A percentile compares a stretch with the other conserved stretches of the same genome.
Evolutionary conservation across 2,329 filamentous ascomycete genomes (phyloP).

Genomic region (Bipolaris sorokiniana): DNA sequence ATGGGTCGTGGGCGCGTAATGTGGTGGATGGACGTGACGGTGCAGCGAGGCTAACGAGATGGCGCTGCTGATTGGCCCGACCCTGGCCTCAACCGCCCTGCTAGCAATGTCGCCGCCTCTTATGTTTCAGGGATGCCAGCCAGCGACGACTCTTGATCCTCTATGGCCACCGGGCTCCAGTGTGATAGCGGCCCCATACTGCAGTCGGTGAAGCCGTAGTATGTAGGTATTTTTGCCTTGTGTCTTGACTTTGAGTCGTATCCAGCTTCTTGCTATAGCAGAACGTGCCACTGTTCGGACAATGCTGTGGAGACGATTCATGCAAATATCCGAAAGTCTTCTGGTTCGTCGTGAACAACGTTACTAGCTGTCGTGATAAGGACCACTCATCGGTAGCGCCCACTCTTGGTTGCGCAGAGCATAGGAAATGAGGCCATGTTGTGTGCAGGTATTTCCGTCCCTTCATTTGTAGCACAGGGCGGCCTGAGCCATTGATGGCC

Average conservation of each 20-base stretch:
- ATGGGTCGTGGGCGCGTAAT: slow-evolving; percentile 40
- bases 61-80: slow-evolving; percentile 32
- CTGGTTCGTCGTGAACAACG: background rate
- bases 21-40: slow-evolving; percentile 39
- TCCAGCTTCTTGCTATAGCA: background rate
- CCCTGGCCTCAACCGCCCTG: slow-evolving; percentile 34
- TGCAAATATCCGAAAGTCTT: background rate
- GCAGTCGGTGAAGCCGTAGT: slow-evolving; percentile 18
- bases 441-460: slow-evolving; percentile 8
- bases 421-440: slow-evolving; percentile 6
- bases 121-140: slow-evolving; percentile 31
- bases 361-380: background rate
- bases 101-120: slow-evolving; percentile 32
- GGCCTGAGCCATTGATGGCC: slow-evolving; percentile 2
- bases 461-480: slow-evolving; percentile 4
- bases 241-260: background rate
- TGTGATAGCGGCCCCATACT: slow-evolving; percentile 19
- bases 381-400: background rate
- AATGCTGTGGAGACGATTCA: slow-evolving; percentile 1
- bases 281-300: background rate
- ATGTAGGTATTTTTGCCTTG: background rate
- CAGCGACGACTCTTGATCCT: slow-evolving; percentile 17
- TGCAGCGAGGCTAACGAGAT: slow-evolving; percentile 33
- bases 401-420: background rate
- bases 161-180: slow-evolving; percentile 13